phyloP scores from a whole-genome alignment of 2,329 filamentous ascomycete species.

The Phaeosphaeriaceae sp. region DNA sequence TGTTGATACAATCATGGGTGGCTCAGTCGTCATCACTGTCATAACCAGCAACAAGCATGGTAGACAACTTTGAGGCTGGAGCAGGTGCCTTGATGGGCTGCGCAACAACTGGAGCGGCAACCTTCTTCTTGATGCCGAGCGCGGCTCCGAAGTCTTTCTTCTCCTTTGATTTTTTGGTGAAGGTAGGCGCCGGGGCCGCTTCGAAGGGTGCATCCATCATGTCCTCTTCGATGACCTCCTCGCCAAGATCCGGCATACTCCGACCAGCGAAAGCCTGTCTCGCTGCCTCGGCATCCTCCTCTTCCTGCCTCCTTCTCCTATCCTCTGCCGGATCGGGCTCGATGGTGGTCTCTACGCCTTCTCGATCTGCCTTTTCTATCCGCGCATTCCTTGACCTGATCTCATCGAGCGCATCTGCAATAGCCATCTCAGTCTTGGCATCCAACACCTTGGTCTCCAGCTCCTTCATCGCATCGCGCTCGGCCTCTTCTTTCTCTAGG shows the following conservation, averaged over 20 bases:
- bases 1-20: background rate
- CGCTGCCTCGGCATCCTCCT: conserved; percentile 84
- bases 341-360: conserved; percentile 65
- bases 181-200: conserved; percentile 58
- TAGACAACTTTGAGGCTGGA: conserved; percentile 28
- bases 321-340: conserved; percentile 61
- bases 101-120: conserved; percentile 14
- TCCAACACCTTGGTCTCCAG: conserved; percentile 93
- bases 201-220: conserved; percentile 45
- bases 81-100: conserved; percentile 16
- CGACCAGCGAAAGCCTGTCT: conserved; percentile 72
- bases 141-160: conserved; percentile 82
- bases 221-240: conserved; percentile 59
- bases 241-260: conserved; percentile 55
- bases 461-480: conserved; percentile 92
- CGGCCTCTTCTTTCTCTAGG: conserved; percentile 79
- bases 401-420: conserved; percentile 94
- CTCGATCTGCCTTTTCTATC: conserved; percentile 76
- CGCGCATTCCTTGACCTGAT: conserved; percentile 91
- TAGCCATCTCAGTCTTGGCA: conserved; percentile 93
- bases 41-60: conserved; percentile 38
- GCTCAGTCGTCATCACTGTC: conserved; percentile 38
- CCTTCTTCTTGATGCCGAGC: conserved; percentile 76
- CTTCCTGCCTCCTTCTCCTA: conserved; percentile 72
- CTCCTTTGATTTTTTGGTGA: conserved; percentile 82